Evolutionary conservation across 768 basidiomycete species (phyloP).

Genomic region (Cytidiella melzeri): DNA sequence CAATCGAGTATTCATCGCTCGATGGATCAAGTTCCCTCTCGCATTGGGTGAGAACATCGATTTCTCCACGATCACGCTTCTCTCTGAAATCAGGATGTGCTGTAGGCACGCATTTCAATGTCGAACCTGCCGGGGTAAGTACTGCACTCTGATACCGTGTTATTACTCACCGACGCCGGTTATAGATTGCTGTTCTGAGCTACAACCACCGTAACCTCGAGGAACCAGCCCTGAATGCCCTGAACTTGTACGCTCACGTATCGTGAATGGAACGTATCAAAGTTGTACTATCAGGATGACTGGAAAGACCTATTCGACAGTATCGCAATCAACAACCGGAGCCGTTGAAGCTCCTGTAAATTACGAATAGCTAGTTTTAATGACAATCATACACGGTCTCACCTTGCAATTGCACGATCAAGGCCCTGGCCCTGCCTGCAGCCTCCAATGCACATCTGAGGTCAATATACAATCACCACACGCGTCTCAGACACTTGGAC

Average conservation of each 20-base stretch:
- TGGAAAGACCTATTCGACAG: no score
- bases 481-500: no score
- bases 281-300: no score
- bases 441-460: no score
- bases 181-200: conserved; percentile 67
- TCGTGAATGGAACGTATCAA: background rate
- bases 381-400: no score
- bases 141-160: background rate
- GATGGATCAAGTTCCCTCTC: conserved; percentile 74
- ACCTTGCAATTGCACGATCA: no score
- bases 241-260: conserved; percentile 55
- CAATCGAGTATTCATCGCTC: conserved; percentile 68
- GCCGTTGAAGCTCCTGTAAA: no score
- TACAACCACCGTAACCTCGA: conserved; percentile 79
- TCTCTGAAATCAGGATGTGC: background rate
- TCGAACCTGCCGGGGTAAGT: conserved; percentile 75
- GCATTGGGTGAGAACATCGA: conserved; percentile 36
- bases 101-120: conserved; percentile 70
- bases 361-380: no score
- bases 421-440: no score
- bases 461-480: no score
- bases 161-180: background rate
- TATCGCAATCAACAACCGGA: no score
- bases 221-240: conserved; percentile 70
- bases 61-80: conserved; percentile 6